Conservation (phyloP, 345 rosid genomes). For the Salix brachista region DNA sequence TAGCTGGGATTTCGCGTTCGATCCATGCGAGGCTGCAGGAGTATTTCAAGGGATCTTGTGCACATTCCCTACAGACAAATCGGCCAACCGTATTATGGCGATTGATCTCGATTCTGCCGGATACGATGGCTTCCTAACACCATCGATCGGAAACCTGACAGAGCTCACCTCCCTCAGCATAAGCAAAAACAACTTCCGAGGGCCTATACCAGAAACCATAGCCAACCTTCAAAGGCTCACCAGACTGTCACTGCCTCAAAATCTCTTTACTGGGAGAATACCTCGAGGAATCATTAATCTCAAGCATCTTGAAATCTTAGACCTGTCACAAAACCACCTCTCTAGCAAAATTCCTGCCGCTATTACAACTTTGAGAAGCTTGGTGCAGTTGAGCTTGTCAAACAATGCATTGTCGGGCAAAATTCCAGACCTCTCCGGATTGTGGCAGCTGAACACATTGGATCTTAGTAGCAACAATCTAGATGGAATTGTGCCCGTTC, state of each 20-base stretch:
- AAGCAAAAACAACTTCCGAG: conserved; percentile 47
- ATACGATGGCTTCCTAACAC: conserved; percentile 54
- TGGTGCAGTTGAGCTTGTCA: conserved; percentile 33
- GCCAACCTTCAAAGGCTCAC: conserved; percentile 41
- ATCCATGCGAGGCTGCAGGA: conserved; percentile 47
- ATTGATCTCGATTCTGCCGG: conserved; percentile 50
- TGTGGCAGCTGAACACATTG: conserved; percentile 47
- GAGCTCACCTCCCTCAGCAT: conserved; percentile 46
- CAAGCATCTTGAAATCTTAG: conserved; percentile 32
- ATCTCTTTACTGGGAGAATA: conserved; percentile 50
- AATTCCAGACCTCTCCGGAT: conserved; percentile 43
- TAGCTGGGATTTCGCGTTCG: conserved; percentile 54
- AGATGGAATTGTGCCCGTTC: conserved; percentile 38
- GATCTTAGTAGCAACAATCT: conserved; percentile 46
- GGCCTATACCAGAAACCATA: conserved; percentile 48
- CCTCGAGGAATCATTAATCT: conserved; percentile 25
- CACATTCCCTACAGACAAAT: conserved; percentile 35
- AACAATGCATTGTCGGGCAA: conserved; percentile 42
- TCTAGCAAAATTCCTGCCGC: conserved; percentile 39
- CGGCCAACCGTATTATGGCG: conserved; percentile 35
- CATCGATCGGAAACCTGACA: conserved; percentile 43
- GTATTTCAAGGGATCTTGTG: conserved; percentile 52
- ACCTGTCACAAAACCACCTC: conserved; percentile 46
- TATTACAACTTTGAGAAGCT: conserved; percentile 38
- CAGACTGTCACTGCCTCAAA: conserved; percentile 31